phyloP scores from a whole-genome alignment of 148 eudicot genomes.

The Chenopodium quinoa region DNA sequence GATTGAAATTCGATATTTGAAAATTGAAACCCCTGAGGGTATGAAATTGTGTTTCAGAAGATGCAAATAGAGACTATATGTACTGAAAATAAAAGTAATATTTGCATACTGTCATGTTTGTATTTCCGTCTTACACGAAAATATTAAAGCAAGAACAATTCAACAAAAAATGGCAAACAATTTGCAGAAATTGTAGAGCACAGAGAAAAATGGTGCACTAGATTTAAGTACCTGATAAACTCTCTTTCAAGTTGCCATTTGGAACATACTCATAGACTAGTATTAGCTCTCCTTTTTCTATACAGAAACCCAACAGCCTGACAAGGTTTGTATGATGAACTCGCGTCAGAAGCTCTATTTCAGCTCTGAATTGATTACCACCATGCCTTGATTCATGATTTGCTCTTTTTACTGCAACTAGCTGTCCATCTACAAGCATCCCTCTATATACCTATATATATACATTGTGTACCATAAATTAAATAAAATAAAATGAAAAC shows the following conservation, averaged over 20 bases:
- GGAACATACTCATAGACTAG: conserved; percentile 77
- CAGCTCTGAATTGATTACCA: conserved; percentile 76
- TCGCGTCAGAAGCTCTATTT: conserved; percentile 85
- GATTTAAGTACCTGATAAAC: conserved; percentile 52
- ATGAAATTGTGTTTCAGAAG: too few relatives aligned
- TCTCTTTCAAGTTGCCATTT: conserved; percentile 74
- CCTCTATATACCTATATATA: conserved; percentile 71
- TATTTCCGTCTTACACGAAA: too few relatives aligned
- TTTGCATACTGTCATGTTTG: too few relatives aligned
- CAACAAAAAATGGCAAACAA: not conserved
- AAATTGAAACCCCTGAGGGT: too few relatives aligned
- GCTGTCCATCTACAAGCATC: conserved; percentile 51
- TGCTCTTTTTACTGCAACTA: conserved; percentile 79
- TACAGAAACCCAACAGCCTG: conserved; percentile 73
- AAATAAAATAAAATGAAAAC: not conserved
- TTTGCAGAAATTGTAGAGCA: too few relatives aligned
- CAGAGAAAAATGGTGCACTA: not conserved
- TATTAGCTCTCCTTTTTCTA: conserved; percentile 76
- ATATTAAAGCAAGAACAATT: not conserved
- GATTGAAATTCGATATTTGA: too few relatives aligned
- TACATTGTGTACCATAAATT: too few relatives aligned
- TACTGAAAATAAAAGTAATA: too few relatives aligned
- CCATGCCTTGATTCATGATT: conserved; percentile 72
- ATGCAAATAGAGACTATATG: too few relatives aligned
- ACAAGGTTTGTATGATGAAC: conserved; percentile 94